A percentile compares a stretch with the other conserved stretches of the same genome.
These are phyloP conservation scores for Boletus huronensis DNA, from an alignment of 768 basidiomycete species.

Conservation along the genomic window DNA sequence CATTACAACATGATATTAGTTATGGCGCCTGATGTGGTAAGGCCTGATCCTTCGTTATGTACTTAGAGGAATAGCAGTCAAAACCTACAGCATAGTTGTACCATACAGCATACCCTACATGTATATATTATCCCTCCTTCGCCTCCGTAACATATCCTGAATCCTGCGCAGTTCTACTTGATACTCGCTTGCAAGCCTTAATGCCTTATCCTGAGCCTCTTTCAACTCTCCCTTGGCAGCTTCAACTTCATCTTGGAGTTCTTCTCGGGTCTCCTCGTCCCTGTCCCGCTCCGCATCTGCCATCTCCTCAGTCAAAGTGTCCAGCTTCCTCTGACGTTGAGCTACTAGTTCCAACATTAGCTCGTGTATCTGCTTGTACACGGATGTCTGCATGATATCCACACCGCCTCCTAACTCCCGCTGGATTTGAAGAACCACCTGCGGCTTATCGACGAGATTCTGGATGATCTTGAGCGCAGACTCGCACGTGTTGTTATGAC, in stretches of 20 bases:
- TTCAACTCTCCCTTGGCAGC: constrained; percentile 20
- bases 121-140: constrained; percentile 2
- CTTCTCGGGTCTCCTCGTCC: constrained; percentile 44
- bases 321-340: constrained; percentile 44
- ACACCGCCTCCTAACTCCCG: constrained; percentile 46
- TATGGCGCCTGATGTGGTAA: neutral
- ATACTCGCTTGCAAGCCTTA: constrained; percentile 26
- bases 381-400: constrained; percentile 48
- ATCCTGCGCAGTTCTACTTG: constrained; percentile 25
- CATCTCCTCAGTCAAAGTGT: constrained; percentile 42
- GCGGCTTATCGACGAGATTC: constrained; percentile 36
- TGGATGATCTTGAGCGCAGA: constrained; percentile 46
- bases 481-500: constrained; percentile 40
- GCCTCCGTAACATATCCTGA: constrained; percentile 22
- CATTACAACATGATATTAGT: neutral
- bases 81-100: neutral
- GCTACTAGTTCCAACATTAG: constrained; percentile 45
- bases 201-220: constrained; percentile 22
- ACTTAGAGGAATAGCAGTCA: neutral
- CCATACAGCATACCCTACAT: neutral
- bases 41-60: neutral
- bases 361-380: constrained; percentile 48
- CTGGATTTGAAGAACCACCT: constrained; percentile 48
- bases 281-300: constrained; percentile 39
- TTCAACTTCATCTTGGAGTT: constrained; percentile 39